These are phyloP conservation scores for Globisporangium cederbergense DNA, from an alignment of 352 stramenopile species.

Conservation along the genomic window DNA sequence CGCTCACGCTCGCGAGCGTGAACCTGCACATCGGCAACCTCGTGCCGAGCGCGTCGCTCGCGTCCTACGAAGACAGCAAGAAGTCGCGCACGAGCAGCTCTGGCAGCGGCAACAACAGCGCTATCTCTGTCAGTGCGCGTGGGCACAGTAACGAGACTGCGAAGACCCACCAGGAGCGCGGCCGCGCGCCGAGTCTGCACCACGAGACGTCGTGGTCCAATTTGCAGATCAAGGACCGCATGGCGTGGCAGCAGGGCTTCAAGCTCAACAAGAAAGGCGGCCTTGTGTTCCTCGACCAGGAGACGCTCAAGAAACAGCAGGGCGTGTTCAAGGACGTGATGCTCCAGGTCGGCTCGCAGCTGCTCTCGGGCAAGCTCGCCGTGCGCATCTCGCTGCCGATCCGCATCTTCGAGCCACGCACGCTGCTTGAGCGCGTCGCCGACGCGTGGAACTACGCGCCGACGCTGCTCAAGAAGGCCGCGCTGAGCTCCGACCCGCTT, in stretches of 20 bases:
- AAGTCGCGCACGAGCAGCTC: slow-evolving; percentile 9
- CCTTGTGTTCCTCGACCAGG: slow-evolving; percentile 59
- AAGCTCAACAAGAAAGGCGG: slow-evolving; percentile 72
- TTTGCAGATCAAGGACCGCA: slow-evolving; percentile 48
- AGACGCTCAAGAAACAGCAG: slow-evolving; percentile 74
- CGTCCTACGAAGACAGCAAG: slow-evolving; percentile 21
- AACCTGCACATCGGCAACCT: slow-evolving; percentile 56
- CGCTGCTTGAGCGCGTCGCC: slow-evolving; percentile 67
- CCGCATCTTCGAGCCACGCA: slow-evolving; percentile 71
- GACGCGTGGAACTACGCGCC: slow-evolving; percentile 76
- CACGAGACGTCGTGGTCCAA: slow-evolving; percentile 38
- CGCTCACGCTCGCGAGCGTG: slow-evolving; percentile 39
- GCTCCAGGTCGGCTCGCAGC: slow-evolving; percentile 64
- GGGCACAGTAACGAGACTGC: not conserved
- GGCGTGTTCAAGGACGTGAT: slow-evolving; percentile 81
- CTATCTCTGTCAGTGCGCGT: not conserved
- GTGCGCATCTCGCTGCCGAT: slow-evolving; percentile 75
- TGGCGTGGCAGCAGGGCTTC: slow-evolving; percentile 57
- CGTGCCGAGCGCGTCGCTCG: slow-evolving; percentile 37
- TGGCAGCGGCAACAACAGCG: slow-evolving; percentile 5
- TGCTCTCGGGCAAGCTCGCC: slow-evolving; percentile 63
- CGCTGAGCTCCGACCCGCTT: slow-evolving; percentile 43
- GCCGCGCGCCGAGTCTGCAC: slow-evolving; percentile 12
- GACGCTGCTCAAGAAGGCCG: slow-evolving; percentile 71
- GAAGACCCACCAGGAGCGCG: slow-evolving; percentile 1